Conservation (phyloP, 1,139 yeast genomes). For the Geotrichum cucujoidarum region DNA sequence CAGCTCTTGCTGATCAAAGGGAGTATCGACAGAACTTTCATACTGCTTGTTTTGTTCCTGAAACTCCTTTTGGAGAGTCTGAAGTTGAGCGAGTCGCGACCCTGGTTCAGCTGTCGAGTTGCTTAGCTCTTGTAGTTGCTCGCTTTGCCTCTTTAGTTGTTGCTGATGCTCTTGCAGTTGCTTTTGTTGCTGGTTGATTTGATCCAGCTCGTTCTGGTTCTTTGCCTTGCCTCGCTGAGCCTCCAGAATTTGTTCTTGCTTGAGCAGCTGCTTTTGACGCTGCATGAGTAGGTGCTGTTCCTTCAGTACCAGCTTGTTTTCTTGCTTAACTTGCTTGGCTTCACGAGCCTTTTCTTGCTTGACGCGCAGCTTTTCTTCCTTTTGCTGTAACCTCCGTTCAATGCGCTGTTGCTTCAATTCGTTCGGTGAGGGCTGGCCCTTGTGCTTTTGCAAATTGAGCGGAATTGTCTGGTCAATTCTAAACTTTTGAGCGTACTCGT, state of each 20-base stretch:
- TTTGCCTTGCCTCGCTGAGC: constrained; percentile 12
- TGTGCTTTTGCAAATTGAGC: constrained; percentile 28
- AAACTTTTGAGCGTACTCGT: constrained; percentile 47
- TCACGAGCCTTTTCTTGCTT: constrained; percentile 18
- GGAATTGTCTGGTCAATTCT: constrained; percentile 37
- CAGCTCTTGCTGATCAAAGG: constrained; percentile 10
- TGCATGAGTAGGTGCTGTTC: constrained; percentile 12
- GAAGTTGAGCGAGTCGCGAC: constrained; percentile 4
- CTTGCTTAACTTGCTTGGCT: constrained; percentile 18
- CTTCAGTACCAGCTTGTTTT: constrained; percentile 16
- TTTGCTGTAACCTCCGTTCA: constrained; percentile 16
- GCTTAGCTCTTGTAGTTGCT: constrained; percentile 11
- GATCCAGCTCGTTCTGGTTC: constrained; percentile 13
- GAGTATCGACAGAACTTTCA: neutral
- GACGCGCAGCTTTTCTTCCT: constrained; percentile 14
- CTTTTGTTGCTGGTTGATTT: constrained; percentile 52
- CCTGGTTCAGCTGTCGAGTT: constrained; percentile 5
- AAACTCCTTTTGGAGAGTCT: constrained; percentile 4
- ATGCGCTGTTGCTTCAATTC: constrained; percentile 17
- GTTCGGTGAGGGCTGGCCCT: constrained; percentile 21
- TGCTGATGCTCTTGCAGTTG: constrained; percentile 8
- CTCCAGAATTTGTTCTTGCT: constrained; percentile 13
- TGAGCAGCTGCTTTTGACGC: constrained; percentile 13
- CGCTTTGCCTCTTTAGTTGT: constrained; percentile 8
- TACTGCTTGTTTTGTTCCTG: constrained; percentile 5